phyloP scores from a whole-genome alignment of 73 alveolate species.

The Paramecium caudatum region DNA sequence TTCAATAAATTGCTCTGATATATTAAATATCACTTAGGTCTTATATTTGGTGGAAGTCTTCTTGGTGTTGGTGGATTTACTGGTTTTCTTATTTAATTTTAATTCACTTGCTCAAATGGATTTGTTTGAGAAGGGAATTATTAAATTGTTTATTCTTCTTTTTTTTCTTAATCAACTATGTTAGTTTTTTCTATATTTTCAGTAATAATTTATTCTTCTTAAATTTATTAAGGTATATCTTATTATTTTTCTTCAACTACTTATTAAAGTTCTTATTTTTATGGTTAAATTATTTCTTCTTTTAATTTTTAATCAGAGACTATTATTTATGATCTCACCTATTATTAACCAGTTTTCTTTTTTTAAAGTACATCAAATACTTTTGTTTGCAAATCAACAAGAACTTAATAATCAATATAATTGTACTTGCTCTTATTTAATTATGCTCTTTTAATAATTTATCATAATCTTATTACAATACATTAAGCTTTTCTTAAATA shows the following conservation, averaged over 20 bases:
- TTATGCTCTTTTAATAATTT: not conserved
- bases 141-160: no score
- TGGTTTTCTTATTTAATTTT: not conserved
- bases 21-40: slow-evolving; percentile 23
- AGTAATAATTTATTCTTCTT: no score
- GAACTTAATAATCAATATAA: not conserved
- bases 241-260: not conserved
- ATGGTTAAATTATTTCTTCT: not conserved
- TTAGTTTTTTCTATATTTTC: no score
- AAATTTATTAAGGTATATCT: no score
- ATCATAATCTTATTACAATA: not conserved
- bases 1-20: slow-evolving; percentile 12
- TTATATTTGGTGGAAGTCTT: slow-evolving; percentile 24
- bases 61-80: slow-evolving; percentile 32
- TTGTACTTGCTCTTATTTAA: not conserved
- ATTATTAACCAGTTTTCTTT: not conserved
- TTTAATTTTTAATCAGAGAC: not conserved
- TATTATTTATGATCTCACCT: not conserved
- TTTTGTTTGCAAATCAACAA: not conserved
- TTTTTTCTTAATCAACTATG: no score
- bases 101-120: not conserved
- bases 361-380: not conserved
- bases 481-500: not conserved
- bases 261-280: not conserved
- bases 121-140: slow-evolving; percentile 22